These are phyloP conservation scores for Metschnikowia arizonensis DNA, from an alignment of 805 yeast genomes.

Conservation along the genomic window DNA sequence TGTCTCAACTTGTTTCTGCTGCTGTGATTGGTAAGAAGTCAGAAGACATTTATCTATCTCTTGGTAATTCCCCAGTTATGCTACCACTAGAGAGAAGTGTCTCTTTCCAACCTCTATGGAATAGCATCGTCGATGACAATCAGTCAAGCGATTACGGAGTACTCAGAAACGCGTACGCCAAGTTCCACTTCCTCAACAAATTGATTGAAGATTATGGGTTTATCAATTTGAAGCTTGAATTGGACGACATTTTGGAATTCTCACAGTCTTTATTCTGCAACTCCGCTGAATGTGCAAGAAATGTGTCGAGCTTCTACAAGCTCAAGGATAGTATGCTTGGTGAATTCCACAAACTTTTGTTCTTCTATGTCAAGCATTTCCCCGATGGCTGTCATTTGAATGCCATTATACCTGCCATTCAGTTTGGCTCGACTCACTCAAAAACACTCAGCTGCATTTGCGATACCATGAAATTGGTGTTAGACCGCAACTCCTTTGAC, in stretches of 20 bases:
- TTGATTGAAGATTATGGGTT: conserved; percentile 12
- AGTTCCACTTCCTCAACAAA: conserved; percentile 28
- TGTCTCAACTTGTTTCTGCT: background rate
- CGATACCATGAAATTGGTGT: conserved; percentile 15
- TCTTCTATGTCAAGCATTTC: conserved; percentile 13
- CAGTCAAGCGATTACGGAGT: conserved; percentile 21
- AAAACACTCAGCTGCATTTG: conserved; percentile 26
- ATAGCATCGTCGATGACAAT: conserved; percentile 12
- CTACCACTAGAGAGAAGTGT: background rate
- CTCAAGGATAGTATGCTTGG: conserved; percentile 39
- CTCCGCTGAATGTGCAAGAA: conserved; percentile 20
- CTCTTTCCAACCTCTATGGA: conserved; percentile 5
- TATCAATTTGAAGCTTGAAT: background rate
- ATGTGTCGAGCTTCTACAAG: conserved; percentile 38
- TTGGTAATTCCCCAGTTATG: background rate
- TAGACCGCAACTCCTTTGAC: conserved; percentile 8
- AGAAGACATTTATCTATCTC: conserved; percentile 1
- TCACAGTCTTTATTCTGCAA: conserved; percentile 19
- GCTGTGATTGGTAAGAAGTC: background rate
- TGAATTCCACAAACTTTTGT: conserved; percentile 19
- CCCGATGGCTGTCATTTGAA: conserved; percentile 1
- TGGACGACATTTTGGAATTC: conserved; percentile 20
- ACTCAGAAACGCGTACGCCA: conserved; percentile 19
- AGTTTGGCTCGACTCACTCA: conserved; percentile 21
- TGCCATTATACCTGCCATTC: conserved; percentile 10